These are phyloP conservation scores for Lentinus tigrinus DNA, from an alignment of 768 basidiomycete genomes.

Conservation along the genomic window DNA sequence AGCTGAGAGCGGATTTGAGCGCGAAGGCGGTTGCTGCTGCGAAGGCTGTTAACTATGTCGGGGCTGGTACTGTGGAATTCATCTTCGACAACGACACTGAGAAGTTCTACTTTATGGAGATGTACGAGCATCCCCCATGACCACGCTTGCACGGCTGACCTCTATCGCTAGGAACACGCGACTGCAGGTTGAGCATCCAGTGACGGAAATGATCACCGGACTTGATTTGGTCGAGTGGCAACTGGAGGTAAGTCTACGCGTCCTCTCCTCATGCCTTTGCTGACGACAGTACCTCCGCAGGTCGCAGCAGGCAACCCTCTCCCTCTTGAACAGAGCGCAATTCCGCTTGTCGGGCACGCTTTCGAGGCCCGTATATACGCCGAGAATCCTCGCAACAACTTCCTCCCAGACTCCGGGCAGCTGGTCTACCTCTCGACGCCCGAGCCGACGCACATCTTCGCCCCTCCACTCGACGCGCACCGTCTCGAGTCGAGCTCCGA, in stretches of 20 bases:
- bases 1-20: slow-evolving; percentile 77
- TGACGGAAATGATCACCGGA: slow-evolving; percentile 94
- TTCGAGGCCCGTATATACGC: slow-evolving; percentile 97
- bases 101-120: slow-evolving; percentile 95
- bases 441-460: slow-evolving; percentile 65
- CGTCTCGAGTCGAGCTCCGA: not conserved
- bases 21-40: slow-evolving; percentile 92
- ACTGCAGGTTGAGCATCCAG: slow-evolving; percentile 87
- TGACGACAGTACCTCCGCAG: slow-evolving; percentile 31
- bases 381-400: slow-evolving; percentile 90
- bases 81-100: slow-evolving; percentile 91
- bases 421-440: slow-evolving; percentile 83
- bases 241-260: slow-evolving; percentile 53
- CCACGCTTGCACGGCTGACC: not conserved
- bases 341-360: slow-evolving; percentile 88
- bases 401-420: slow-evolving; percentile 87
- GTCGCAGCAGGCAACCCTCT: slow-evolving; percentile 88
- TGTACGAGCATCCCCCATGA: slow-evolving; percentile 45
- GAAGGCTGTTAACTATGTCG: slow-evolving; percentile 86
- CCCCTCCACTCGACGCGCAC: slow-evolving; percentile 42
- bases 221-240: slow-evolving; percentile 96
- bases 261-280: not conserved
- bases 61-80: slow-evolving; percentile 94
- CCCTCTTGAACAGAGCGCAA: slow-evolving; percentile 70
- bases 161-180: slow-evolving; percentile 66